phyloP scores from a whole-genome alignment of 2,329 filamentous ascomycete genomes.

The Pseudopyrenochaeta lycopersici region DNA sequence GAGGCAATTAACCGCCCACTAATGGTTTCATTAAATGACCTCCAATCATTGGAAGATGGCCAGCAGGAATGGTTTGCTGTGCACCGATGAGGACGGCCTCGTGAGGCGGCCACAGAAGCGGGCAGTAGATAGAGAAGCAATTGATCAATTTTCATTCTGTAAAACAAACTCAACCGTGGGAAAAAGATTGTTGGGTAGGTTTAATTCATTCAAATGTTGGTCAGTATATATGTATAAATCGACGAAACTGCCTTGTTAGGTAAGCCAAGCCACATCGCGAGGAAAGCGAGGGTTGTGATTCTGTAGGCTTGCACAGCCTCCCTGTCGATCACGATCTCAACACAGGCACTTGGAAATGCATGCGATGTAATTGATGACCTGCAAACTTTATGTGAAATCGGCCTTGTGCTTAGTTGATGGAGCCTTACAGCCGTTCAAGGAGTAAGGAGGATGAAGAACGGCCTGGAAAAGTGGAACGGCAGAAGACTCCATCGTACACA shows the following conservation, averaged over 20 bases:
- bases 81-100: neutral
- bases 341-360: too few relatives aligned
- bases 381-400: neutral
- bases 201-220: too few relatives aligned
- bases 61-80: constrained; percentile 11
- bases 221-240: neutral
- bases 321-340: constrained; percentile 3
- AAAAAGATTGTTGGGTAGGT: neutral
- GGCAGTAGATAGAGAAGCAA: neutral
- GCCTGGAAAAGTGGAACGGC: too few relatives aligned
- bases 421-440: too few relatives aligned
- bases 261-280: constrained; percentile 8
- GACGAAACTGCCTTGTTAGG: neutral
- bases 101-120: too few relatives aligned
- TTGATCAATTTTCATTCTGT: neutral
- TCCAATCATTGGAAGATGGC: constrained; percentile 9
- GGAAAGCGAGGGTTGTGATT: constrained; percentile 2
- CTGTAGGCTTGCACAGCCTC: constrained; percentile 1
- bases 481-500: too few relatives aligned
- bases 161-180: neutral
- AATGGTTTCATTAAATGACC: constrained; percentile 59
- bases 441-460: too few relatives aligned
- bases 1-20: constrained; percentile 52
- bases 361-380: too few relatives aligned
- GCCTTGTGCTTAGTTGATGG: neutral